Evolutionary conservation across 176 grass and related monocot species (phyloP).

Genomic region (Ensete ventricosum): DNA sequence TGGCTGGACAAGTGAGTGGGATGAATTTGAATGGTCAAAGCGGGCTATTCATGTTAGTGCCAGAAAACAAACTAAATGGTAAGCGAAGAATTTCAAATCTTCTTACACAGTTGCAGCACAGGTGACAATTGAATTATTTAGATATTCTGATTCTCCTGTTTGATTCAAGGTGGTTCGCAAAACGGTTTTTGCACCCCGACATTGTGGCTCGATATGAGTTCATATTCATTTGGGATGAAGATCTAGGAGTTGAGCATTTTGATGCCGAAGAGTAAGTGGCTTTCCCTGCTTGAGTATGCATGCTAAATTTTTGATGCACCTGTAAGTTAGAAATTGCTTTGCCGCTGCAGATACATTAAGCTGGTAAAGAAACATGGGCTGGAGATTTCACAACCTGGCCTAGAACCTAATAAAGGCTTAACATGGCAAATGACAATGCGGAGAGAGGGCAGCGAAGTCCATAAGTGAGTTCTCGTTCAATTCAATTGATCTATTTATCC

Average conservation of each 20-base stretch:
- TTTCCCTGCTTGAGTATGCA: conserved; percentile 1
- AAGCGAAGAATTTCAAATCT: not conserved
- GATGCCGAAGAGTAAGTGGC: conserved; percentile 65
- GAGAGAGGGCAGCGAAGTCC: conserved; percentile 75
- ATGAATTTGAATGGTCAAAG: conserved; percentile 74
- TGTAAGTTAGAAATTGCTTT: conserved; percentile 8
- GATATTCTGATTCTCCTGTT: conserved; percentile 11
- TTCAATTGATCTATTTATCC: too few species aligned
- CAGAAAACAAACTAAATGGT: conserved; percentile 77
- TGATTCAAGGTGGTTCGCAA: conserved; percentile 74
- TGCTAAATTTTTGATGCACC: not conserved
- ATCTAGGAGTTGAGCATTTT: conserved; percentile 89
- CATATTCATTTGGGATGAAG: conserved; percentile 94
- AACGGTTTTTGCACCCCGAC: conserved; percentile 93
- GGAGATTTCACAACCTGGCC: conserved; percentile 90
- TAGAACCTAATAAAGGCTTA: conserved; percentile 63
- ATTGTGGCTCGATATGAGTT: conserved; percentile 81
- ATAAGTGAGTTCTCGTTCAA: conserved; percentile 49
- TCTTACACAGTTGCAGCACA: not conserved
- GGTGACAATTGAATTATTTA: not conserved
- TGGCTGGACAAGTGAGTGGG: conserved; percentile 65
- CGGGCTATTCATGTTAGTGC: conserved; percentile 62
- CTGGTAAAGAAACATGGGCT: conserved; percentile 78
- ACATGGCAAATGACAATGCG: conserved; percentile 97
- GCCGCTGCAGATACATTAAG: conserved; percentile 51